These are phyloP conservation scores for Zizania palustris DNA, from an alignment of 202 grass and related monocot genomes.

Conservation along the genomic window DNA sequence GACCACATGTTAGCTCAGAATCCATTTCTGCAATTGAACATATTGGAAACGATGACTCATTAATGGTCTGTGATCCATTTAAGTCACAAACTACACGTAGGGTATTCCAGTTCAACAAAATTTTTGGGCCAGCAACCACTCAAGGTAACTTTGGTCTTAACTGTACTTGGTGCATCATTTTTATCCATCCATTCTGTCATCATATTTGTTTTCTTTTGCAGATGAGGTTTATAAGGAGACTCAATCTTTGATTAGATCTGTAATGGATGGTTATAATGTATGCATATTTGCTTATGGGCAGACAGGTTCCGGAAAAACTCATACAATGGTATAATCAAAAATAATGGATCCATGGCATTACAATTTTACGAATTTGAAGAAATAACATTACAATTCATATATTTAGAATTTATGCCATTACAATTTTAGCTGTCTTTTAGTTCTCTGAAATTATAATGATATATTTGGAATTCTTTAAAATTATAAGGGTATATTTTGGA, in stretches of 20 bases:
- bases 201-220: constrained; percentile 44
- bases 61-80: constrained; percentile 76
- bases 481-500: no score
- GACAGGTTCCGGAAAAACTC: constrained; percentile 91
- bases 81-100: constrained; percentile 70
- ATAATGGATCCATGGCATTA: no score
- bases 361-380: no score
- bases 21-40: constrained; percentile 66
- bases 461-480: no score
- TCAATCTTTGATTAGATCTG: constrained; percentile 77
- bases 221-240: constrained; percentile 88
- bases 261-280: constrained; percentile 95
- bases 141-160: constrained; percentile 61
- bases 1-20: constrained; percentile 58
- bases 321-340: constrained; percentile 96
- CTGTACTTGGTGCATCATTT: neutral
- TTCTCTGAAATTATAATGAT: no score
- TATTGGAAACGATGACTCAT: constrained; percentile 82
- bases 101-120: constrained; percentile 88
- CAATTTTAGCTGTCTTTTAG: no score
- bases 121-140: constrained; percentile 68
- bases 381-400: no score
- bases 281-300: constrained; percentile 98
- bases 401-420: no score
- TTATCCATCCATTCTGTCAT: constrained; percentile 34